Evolutionary conservation across 352 stramenopile species (phyloP).

Genomic region (Phytophthora sp.): DNA sequence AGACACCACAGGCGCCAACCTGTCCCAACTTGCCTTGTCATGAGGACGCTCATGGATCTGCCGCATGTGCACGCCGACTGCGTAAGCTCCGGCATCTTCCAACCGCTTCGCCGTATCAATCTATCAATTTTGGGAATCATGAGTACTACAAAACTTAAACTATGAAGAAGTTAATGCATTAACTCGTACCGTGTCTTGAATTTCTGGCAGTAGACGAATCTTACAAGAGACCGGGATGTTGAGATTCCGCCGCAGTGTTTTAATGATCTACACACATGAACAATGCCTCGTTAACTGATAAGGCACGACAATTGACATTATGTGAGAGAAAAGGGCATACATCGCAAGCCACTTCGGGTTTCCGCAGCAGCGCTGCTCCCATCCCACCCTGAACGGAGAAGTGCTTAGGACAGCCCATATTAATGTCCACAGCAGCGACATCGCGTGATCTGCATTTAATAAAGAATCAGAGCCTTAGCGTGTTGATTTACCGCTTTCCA

Average conservation of each 20-base stretch:
- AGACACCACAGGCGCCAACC: conserved; percentile 66
- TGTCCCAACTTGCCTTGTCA: conserved; percentile 78
- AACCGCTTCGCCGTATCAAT: conserved; percentile 71
- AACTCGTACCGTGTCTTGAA: conserved; percentile 61
- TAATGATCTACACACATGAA: conserved; percentile 77
- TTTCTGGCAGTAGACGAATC: conserved; percentile 79
- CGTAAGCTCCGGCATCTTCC: conserved; percentile 66
- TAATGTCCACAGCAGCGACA: conserved; percentile 92
- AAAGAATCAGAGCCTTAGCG: not conserved
- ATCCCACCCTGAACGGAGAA: conserved; percentile 94
- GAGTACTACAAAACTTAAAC: not conserved
- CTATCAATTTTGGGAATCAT: conserved; percentile 31
- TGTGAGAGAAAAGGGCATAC: conserved; percentile 26
- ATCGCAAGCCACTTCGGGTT: conserved; percentile 87
- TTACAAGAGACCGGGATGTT: conserved; percentile 90
- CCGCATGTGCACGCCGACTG: conserved; percentile 77
- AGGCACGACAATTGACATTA: too few relatives aligned
- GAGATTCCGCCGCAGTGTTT: conserved; percentile 79
- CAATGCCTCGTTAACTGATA: not conserved
- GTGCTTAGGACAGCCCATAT: conserved; percentile 96
- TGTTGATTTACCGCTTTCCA: too few relatives aligned
- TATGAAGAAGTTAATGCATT: conserved; percentile 6
- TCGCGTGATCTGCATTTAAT: conserved; percentile 62
- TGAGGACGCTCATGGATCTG: conserved; percentile 69
- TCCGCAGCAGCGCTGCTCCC: conserved; percentile 90